Evolutionary conservation across 441 rosid genomes (phyloP), one percentile per base, ranked within the genome.

Genomic region (Populus tomentosa): DNA sequence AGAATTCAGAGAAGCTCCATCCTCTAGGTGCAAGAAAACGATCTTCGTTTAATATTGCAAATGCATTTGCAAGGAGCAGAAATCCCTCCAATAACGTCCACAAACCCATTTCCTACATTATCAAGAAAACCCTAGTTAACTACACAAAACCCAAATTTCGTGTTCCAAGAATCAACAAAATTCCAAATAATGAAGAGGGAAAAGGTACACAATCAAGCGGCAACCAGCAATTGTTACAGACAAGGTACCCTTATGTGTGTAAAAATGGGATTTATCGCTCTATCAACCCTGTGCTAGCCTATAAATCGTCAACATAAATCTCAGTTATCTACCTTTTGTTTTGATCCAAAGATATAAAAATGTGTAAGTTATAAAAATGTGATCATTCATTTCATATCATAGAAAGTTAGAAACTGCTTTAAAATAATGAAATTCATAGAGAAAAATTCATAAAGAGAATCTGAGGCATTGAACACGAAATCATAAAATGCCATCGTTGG

Each of bases 11-110:
- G 80, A 92, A 90, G 82, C 93, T 91, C 97, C 97, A 95, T 75
- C 97, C 98, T 83, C 90, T 86, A 23, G 91, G 96, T 59, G 90
- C 91, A 56, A 94, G 94, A 85, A 94, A 92, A 24, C 97, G 93
- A 69, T 95, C 98, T 87, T 95, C 99, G n/a, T 95, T 95, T 70
- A 95, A 83, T 81, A 91, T 92, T 18, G 99, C 99, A 36, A 95
- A 74, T 63, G 93, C 99, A 82, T 95, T 95, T 28, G 97, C 97
- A 80, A 95, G 92, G 69, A 95, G 97, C 77, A 94, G 86, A 74
- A 85, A 86, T 9, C 97, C 99, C 84, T 94, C 97, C 59, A 90
- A 76, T 76, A 94, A 67, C n/a, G 92, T 91, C 98, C 97, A 94
- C 78, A 95, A 85, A 21, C 95, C 97, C 97, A 95, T 95, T 74